Conservation (phyloP, 2,329 filamentous ascomycete genomes). For the Zymoseptoria brevis region DNA sequence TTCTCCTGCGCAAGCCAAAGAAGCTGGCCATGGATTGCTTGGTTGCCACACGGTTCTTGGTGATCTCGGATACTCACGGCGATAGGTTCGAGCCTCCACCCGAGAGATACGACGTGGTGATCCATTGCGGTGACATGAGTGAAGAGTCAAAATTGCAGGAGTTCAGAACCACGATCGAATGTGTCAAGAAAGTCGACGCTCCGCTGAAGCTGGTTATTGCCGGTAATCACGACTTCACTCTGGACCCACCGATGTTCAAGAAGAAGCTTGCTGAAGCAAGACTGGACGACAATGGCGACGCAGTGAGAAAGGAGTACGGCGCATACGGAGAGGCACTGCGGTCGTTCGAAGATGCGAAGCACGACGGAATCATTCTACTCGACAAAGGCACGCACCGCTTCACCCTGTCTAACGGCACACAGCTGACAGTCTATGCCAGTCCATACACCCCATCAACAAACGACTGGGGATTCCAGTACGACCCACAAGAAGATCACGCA, state of each 20-base stretch:
- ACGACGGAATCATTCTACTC: slow-evolving; percentile 46
- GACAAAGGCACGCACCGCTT: slow-evolving; percentile 47
- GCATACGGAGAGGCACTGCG: slow-evolving; percentile 10
- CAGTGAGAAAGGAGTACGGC: slow-evolving; percentile 8
- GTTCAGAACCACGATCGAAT: slow-evolving; percentile 40
- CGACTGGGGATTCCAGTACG: slow-evolving; percentile 48
- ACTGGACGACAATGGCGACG: background rate
- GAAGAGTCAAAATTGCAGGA: slow-evolving; percentile 42
- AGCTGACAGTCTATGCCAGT: slow-evolving; percentile 46
- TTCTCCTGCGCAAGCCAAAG: too few species aligned
- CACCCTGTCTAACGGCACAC: slow-evolving; percentile 41
- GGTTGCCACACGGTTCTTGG: slow-evolving; percentile 32
- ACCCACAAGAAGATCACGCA: slow-evolving; percentile 38
- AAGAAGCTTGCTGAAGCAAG: slow-evolving; percentile 2
- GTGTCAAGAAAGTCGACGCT: slow-evolving; percentile 44
- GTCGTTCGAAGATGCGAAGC: slow-evolving; percentile 29
- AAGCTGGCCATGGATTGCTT: too few species aligned
- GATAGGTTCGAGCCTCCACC: slow-evolving; percentile 20
- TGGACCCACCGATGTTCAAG: slow-evolving; percentile 35
- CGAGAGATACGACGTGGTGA: slow-evolving; percentile 47
- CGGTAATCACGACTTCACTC: slow-evolving; percentile 54
- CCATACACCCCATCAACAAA: slow-evolving; percentile 47
- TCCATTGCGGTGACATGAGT: slow-evolving; percentile 55
- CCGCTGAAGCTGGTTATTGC: slow-evolving; percentile 55
- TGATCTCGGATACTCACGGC: slow-evolving; percentile 40